phyloP scores from a whole-genome alignment of 2,329 filamentous ascomycete genomes.

The Rhynchosporium agropyri region DNA sequence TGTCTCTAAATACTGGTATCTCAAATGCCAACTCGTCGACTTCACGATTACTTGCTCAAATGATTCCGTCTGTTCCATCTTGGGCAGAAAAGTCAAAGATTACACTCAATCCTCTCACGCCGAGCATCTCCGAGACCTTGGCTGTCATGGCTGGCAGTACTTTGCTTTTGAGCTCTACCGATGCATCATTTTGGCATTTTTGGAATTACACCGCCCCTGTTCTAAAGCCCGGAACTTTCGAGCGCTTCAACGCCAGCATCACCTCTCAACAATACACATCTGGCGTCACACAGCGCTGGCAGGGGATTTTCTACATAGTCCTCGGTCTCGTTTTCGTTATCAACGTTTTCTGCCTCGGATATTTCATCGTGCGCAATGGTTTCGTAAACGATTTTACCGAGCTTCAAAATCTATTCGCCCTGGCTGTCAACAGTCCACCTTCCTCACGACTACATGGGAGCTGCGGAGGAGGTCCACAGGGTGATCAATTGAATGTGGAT shows the following conservation, averaged over 20 bases:
- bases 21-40: conserved; percentile 60
- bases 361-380: conserved; percentile 57
- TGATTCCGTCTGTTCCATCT: conserved; percentile 47
- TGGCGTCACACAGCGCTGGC: conserved; percentile 61
- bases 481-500: conserved; percentile 41
- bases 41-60: conserved; percentile 59
- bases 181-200: conserved; percentile 61
- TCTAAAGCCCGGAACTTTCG: conserved; percentile 51
- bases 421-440: conserved; percentile 68
- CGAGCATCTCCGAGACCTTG: conserved; percentile 73
- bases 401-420: conserved; percentile 72
- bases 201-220: conserved; percentile 51
- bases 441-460: conserved; percentile 54
- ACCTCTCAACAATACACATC: conserved; percentile 71
- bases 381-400: conserved; percentile 80
- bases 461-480: conserved; percentile 56
- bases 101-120: conserved; percentile 47
- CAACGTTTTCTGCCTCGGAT: conserved; percentile 66
- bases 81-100: conserved; percentile 45
- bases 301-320: conserved; percentile 68
- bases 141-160: conserved; percentile 71
- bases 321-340: conserved; percentile 67
- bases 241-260: conserved; percentile 66
- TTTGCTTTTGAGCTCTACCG: conserved; percentile 60
- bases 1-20: conserved; percentile 59